These are phyloP conservation scores for Sarcodon aspratus DNA, from an alignment of 768 basidiomycete species.

Conservation along the genomic window DNA sequence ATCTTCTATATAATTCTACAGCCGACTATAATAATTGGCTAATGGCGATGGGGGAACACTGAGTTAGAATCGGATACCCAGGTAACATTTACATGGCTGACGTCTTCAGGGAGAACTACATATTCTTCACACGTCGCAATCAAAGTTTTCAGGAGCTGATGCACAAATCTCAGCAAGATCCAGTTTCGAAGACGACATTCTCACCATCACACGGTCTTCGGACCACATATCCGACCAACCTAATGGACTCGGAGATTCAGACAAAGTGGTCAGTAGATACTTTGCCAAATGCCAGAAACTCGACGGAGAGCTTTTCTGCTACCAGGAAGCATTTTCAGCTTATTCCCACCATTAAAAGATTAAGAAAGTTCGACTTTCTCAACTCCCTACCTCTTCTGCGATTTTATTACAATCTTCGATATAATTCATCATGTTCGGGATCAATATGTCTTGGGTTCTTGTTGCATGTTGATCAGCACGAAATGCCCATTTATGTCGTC, in stretches of 20 bases:
- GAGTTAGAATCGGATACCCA: too few species aligned
- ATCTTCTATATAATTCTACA: too few species aligned
- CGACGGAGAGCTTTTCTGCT: neutral
- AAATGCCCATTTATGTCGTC: slow-evolving; percentile 77
- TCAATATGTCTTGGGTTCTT: neutral
- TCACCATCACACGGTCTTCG: too few species aligned
- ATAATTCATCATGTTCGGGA: neutral
- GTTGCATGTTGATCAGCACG: slow-evolving; percentile 12
- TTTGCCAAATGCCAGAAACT: neutral
- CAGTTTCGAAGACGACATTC: too few species aligned
- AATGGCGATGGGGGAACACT: too few species aligned
- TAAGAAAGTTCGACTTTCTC: neutral
- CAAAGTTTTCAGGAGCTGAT: neutral
- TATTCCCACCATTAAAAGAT: neutral
- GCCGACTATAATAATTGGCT: too few species aligned
- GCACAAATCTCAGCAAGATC: too few species aligned
- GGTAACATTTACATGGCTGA: too few species aligned
- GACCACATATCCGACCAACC: too few species aligned
- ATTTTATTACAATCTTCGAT: neutral
- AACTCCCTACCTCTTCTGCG: neutral
- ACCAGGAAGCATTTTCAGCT: neutral
- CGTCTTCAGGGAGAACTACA: neutral
- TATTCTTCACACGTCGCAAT: neutral
- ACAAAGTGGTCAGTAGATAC: neutral
- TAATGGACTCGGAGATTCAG: too few species aligned